Conservation (phyloP, 2,329 filamentous ascomycete species). For the Elsinoe ampelina region DNA sequence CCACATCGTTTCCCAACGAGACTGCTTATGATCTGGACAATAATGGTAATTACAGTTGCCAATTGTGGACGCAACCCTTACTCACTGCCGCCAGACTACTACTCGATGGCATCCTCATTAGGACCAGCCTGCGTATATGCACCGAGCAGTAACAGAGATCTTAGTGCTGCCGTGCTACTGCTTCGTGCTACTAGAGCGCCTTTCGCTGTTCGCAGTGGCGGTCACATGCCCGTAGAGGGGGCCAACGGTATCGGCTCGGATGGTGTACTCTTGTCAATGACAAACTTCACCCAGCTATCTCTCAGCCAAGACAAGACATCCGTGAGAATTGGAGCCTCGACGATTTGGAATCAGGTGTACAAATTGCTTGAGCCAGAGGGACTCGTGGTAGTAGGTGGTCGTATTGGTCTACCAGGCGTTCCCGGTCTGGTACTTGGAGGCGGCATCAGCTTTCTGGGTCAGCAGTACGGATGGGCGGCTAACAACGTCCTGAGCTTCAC, state of each 20-base stretch:
- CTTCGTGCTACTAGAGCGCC: neutral
- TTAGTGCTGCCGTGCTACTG: neutral
- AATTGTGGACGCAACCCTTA: neutral
- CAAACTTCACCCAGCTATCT: neutral
- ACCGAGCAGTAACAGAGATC: neutral
- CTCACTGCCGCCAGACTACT: neutral
- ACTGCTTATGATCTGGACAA: neutral
- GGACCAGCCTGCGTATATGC: neutral
- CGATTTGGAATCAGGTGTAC: slow-evolving; percentile 2
- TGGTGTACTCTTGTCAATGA: neutral
- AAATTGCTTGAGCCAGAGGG: neutral
- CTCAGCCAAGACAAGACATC: neutral
- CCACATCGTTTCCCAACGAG: neutral
- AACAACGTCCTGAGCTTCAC: neutral
- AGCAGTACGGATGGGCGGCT: slow-evolving; percentile 10
- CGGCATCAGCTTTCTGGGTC: slow-evolving; percentile 12
- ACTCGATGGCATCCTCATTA: neutral
- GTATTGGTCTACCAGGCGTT: neutral
- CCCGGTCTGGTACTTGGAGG: slow-evolving; percentile 13
- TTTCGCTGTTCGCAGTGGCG: neutral
- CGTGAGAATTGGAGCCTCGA: neutral
- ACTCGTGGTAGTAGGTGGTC: neutral
- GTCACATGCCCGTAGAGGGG: neutral
- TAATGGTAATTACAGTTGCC: neutral
- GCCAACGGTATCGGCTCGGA: neutral